phyloP scores from a whole-genome alignment of 108 stramenopile genomes.

The Pseudonitzschia multiseries region DNA sequence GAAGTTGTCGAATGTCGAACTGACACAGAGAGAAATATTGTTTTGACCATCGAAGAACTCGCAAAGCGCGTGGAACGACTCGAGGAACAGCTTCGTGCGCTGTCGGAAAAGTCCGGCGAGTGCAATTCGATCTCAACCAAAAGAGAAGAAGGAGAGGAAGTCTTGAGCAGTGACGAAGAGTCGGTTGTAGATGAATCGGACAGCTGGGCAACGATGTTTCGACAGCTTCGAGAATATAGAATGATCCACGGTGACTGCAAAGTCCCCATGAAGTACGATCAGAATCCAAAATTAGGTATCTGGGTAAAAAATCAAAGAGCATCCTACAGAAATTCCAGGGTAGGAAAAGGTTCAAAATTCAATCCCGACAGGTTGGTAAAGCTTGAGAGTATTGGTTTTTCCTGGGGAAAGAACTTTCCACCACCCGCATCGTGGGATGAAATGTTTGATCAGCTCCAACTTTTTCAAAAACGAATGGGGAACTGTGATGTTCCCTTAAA shows the following conservation, averaged over 20 bases:
- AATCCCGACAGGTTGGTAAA: neutral
- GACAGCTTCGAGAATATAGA: slow-evolving; percentile 10
- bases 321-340: neutral
- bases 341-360: neutral
- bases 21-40: neutral
- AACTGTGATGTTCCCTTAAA: neutral
- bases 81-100: neutral
- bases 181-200: neutral
- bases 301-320: neutral
- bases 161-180: neutral
- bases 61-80: neutral
- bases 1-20: neutral
- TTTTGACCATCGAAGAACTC: neutral
- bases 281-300: neutral
- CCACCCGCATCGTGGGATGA: slow-evolving; percentile 11
- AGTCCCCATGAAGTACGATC: neutral
- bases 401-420: neutral
- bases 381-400: slow-evolving; percentile 6
- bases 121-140: neutral
- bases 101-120: neutral
- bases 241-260: slow-evolving; percentile 11
- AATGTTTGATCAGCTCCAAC: neutral
- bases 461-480: neutral
- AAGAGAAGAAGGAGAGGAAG: neutral
- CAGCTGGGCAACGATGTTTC: neutral